phyloP scores from a whole-genome alignment of 306 rosid species.

The Canavalia ensiformis region DNA sequence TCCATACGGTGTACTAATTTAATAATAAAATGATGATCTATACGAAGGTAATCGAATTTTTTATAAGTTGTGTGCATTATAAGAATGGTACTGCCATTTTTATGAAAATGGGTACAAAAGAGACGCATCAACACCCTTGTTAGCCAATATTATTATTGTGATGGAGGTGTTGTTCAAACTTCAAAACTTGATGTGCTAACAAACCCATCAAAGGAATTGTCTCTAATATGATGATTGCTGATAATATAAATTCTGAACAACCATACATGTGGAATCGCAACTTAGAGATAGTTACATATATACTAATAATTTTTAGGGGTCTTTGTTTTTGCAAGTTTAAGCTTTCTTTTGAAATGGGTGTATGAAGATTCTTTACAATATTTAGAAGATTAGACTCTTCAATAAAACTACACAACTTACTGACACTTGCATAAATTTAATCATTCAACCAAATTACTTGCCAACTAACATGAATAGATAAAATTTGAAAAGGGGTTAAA shows the following conservation, averaged over 20 bases:
- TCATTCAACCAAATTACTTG: background rate
- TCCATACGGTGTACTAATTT: no score
- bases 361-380: background rate
- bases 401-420: background rate
- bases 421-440: slow-evolving; percentile 21
- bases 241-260: slow-evolving; percentile 1
- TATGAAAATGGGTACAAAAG: background rate
- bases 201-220: background rate
- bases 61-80: no score
- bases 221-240: background rate
- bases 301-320: background rate
- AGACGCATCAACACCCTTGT: slow-evolving; percentile 2
- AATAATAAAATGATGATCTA: no score
- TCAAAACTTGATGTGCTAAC: slow-evolving; percentile 11
- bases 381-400: slow-evolving; percentile 23
- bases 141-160: slow-evolving; percentile 11
- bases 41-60: no score
- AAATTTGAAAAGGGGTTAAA: background rate
- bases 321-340: background rate
- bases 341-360: background rate
- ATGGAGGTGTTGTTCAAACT: background rate
- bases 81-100: background rate
- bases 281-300: background rate
- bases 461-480: background rate
- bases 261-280: slow-evolving; percentile 25